A percentile compares a stretch with the other conserved stretches of the same genome.
Conservation (phyloP, 208 protist species). For the Crithidia brevicula region DNA sequence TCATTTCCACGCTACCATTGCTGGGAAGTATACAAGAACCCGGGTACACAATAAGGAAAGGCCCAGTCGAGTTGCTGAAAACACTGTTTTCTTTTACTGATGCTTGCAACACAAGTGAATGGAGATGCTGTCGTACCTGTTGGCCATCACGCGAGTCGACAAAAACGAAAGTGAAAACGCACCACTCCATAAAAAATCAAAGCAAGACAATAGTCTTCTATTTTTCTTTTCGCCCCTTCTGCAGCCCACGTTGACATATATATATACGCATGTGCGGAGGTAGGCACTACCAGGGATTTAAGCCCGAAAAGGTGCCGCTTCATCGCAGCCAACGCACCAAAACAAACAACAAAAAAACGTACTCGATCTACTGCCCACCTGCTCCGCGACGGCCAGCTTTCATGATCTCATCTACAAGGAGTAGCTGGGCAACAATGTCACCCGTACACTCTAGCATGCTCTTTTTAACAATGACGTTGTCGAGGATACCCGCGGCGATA, state of each 20-base stretch:
- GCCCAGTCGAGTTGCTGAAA: neutral
- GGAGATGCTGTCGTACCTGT: too few relatives aligned
- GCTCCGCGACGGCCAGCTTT: conserved; percentile 95
- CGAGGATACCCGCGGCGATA: conserved; percentile 94
- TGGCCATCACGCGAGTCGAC: too few relatives aligned
- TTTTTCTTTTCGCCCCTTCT: too few relatives aligned
- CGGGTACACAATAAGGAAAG: neutral
- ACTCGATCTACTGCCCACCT: conserved; percentile 44
- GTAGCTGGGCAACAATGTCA: conserved; percentile 98
- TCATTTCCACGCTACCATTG: neutral
- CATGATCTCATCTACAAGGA: conserved; percentile 99
- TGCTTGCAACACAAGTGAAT: too few relatives aligned
- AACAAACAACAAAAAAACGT: neutral
- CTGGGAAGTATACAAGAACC: neutral
- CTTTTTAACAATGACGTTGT: conserved; percentile 99
- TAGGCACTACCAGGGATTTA: too few relatives aligned
- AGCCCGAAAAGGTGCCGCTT: too few relatives aligned
- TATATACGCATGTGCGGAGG: too few relatives aligned
- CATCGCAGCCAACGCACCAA: neutral
- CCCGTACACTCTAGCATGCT: conserved; percentile 96
- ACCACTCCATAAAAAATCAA: too few relatives aligned
- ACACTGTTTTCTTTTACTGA: neutral
- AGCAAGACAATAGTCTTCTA: too few relatives aligned
- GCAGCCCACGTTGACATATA: too few relatives aligned
- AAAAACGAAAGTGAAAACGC: conserved; percentile 21